Base-by-base conservation (phyloP, 208 protist genomes). In the Wallacemonas sp. region DNA sequence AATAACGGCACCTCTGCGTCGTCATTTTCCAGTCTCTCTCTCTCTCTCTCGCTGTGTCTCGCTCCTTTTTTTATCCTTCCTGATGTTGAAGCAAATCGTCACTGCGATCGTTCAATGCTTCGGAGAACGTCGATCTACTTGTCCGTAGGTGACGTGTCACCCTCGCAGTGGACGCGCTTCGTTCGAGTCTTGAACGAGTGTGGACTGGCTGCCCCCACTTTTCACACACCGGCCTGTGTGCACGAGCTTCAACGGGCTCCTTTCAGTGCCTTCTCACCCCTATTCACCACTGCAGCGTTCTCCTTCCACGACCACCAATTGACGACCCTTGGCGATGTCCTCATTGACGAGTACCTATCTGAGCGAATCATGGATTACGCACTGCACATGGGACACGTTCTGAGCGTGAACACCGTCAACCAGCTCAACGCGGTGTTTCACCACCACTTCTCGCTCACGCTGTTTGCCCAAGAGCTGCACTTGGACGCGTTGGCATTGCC, bases 351-450 rank as follows among this genome's bases (percentile, higher is more conserved):
- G 4, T 95, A 88, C 64, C 69, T 95, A 4, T 83, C 87, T 1
- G 41, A 62, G 0, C 66, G 54, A 2, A 24, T 92, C 30, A 57
- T 88, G 19, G 30, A 68, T 9, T 93, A 90, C 46, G 74, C 71
- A 21, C 32, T 67, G 0, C 74, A 83, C 21, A 67, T 72, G 30
- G 77, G 77, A 16, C 49, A 78, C 2, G 69, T 90, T 19, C 39
- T 92, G 26, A 90, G 85, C 4, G 70, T 76, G 29, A 92, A 90
- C 57, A 64, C 80, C 0, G 72, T 74, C 5, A 61, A 61, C 16
- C 87, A 89, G 62, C 66, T 92, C 0, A 85, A 85, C 43, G 80
- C 90, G 1, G 78, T 95, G 6, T 73, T 93, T 34, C 86, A 93
- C 71, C 91, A 93, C 61, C 90, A 95, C 77, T 93, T 82, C 55